Evolutionary conservation across 345 rosid genomes (phyloP).

Genomic region (Eutrema heterophyllum): DNA sequence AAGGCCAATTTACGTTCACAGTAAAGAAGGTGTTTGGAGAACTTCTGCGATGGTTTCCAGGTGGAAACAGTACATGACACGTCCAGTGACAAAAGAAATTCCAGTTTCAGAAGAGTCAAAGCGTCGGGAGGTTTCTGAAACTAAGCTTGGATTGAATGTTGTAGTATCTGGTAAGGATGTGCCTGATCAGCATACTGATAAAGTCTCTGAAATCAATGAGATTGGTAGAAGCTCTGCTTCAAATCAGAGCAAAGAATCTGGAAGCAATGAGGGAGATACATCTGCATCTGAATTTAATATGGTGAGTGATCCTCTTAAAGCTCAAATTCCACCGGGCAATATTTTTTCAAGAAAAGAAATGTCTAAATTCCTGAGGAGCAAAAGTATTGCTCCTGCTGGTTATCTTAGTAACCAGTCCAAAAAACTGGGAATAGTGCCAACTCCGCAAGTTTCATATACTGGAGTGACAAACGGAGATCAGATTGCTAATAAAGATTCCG

Average conservation of each 20-base stretch:
- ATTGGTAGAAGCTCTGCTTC: slow-evolving; percentile 26
- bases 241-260: slow-evolving; percentile 30
- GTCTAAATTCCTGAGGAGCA: slow-evolving; percentile 61
- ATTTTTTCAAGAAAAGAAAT: slow-evolving; percentile 81
- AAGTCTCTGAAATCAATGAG: slow-evolving; percentile 24
- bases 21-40: slow-evolving; percentile 93
- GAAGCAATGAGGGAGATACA: slow-evolving; percentile 28
- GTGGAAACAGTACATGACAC: slow-evolving; percentile 89
- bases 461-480: slow-evolving; percentile 19
- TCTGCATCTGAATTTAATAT: slow-evolving; percentile 28
- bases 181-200: slow-evolving; percentile 25
- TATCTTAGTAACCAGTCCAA: slow-evolving; percentile 43
- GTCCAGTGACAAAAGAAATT: slow-evolving; percentile 33
- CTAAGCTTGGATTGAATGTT: slow-evolving; percentile 33
- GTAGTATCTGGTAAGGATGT: slow-evolving; percentile 22
- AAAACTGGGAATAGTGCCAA: slow-evolving; percentile 35
- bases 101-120: slow-evolving; percentile 34
- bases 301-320: slow-evolving; percentile 64
- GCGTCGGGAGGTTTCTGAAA: slow-evolving; percentile 30
- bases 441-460: slow-evolving; percentile 32
- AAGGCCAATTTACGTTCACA: slow-evolving; percentile 81
- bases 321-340: slow-evolving; percentile 79
- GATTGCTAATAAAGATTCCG: slow-evolving; percentile 20
- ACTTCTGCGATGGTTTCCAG: slow-evolving; percentile 87
- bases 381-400: slow-evolving; percentile 48